Base-by-base conservation (phyloP, 179 eudicot species). In the Nepenthes alata region DNA sequence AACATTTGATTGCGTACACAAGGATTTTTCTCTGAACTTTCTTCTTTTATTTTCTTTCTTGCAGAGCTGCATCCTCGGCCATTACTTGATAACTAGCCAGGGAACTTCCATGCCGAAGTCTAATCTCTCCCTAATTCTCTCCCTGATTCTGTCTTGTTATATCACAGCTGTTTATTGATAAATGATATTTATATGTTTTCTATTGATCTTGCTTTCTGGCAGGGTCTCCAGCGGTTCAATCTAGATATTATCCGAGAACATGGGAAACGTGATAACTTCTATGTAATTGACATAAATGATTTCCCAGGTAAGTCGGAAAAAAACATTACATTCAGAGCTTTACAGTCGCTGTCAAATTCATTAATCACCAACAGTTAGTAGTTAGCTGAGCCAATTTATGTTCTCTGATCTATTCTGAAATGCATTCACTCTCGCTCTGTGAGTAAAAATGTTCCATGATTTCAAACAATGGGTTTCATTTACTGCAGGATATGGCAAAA, bases 401-500 rank as follows among this genome's bases (percentile, higher is more conserved):
- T 25, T 25, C 25, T 25, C 25, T 25, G 25, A 25, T 25, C 25
- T 25, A 25, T 25, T 25, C 25, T 25, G 25, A 25, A 25, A 25
- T 25, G 25, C 25, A 25, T 25, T 25, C 25, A 0, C 25, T 25
- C 25, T 25, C 25, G 25, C 25, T 25, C 25, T 25, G 25, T 25
- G 25, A 25, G 25, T 25, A 11, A 11, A 11, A 50, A 11, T n/a
- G 15, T 8, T 50, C 15, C 53, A 13, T 11, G n/a, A 11, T 50
- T 4, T 7, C n/a, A 11, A 11, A 11, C 4, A 2, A 50, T 50
- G 53, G 12, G 4, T 50, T 50, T 50, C 5, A 16, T 49, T 16
- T 13, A 45, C 25, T 70, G 74, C 86, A 91, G 98, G 98, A 41
- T 91, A 86, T 39, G 98, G 96, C 52, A 91, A 91, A 78, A 88